Conservation (phyloP, 495 filamentous ascomycete species). For the Sordaria brevicollis region DNA sequence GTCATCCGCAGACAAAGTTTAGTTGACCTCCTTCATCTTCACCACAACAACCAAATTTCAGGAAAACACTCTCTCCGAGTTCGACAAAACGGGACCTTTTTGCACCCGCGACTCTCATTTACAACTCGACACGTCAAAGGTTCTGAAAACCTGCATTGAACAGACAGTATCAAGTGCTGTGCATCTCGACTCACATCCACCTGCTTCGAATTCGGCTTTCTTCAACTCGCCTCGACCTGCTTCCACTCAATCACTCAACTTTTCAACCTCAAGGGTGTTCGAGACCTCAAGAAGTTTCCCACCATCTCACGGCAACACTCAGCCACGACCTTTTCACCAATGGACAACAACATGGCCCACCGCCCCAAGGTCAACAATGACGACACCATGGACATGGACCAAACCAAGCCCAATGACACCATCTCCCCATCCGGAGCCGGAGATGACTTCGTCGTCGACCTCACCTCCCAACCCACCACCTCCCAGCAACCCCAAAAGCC, state of each 20-base stretch:
- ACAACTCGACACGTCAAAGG: background rate
- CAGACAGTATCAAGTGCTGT: background rate
- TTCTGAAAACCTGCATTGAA: background rate
- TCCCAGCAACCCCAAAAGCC: constrained; percentile 7
- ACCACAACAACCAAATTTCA: background rate
- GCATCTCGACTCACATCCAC: background rate
- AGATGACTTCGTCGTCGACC: constrained; percentile 19
- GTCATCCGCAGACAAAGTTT: background rate
- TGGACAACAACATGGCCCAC: too few species aligned
- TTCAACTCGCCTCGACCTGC: background rate
- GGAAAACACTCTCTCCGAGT: background rate
- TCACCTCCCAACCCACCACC: too few species aligned
- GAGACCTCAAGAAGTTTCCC: background rate
- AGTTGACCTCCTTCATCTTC: background rate
- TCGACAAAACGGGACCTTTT: background rate
- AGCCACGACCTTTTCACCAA: too few species aligned
- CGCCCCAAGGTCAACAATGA: too few species aligned
- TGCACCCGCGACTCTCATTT: background rate
- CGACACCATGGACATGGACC: too few species aligned
- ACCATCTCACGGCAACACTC: too few species aligned
- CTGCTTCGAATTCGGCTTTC: background rate
- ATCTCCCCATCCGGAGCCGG: constrained; percentile 2
- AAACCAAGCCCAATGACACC: too few species aligned
- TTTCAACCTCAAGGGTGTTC: background rate
- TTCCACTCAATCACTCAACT: background rate